phyloP scores from a whole-genome alignment of 2,329 filamentous ascomycete genomes.

The Curvularia eragrostidis region DNA sequence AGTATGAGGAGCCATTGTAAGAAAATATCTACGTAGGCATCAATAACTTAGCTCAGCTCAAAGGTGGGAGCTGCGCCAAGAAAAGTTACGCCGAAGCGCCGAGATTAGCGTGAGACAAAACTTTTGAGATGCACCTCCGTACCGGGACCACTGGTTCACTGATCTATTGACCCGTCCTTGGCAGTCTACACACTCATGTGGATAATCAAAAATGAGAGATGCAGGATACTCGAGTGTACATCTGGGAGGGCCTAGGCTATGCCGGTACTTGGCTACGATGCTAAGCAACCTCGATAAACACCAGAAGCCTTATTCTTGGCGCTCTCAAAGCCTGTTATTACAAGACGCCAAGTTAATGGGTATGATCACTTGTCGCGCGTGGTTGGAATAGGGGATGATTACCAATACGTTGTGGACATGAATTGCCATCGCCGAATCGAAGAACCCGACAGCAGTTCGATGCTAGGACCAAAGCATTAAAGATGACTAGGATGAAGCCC shows the following conservation, averaged over 20 bases:
- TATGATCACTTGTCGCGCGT: background rate
- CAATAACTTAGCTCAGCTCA: too few species aligned
- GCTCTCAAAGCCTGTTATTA: background rate
- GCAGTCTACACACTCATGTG: background rate
- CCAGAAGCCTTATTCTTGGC: background rate
- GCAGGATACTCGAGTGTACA: background rate
- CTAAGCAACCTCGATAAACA: background rate
- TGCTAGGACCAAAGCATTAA: background rate
- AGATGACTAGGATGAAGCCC: background rate
- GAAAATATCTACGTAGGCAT: too few species aligned
- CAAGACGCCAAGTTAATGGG: background rate
- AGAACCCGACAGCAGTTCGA: background rate
- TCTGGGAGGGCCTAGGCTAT: background rate
- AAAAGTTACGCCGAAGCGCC: too few species aligned
- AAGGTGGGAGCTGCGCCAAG: too few species aligned
- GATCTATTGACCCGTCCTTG: background rate
- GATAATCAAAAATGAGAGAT: background rate
- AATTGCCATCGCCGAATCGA: background rate
- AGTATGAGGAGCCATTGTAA: too few species aligned
- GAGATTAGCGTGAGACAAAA: too few species aligned
- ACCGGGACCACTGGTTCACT: background rate
- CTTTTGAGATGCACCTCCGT: too few species aligned
- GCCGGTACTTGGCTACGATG: background rate
- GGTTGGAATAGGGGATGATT: background rate
- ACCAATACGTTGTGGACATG: background rate